These are phyloP conservation scores for Penicillium canariense DNA, from an alignment of 495 filamentous ascomycete genomes.

Conservation along the genomic window DNA sequence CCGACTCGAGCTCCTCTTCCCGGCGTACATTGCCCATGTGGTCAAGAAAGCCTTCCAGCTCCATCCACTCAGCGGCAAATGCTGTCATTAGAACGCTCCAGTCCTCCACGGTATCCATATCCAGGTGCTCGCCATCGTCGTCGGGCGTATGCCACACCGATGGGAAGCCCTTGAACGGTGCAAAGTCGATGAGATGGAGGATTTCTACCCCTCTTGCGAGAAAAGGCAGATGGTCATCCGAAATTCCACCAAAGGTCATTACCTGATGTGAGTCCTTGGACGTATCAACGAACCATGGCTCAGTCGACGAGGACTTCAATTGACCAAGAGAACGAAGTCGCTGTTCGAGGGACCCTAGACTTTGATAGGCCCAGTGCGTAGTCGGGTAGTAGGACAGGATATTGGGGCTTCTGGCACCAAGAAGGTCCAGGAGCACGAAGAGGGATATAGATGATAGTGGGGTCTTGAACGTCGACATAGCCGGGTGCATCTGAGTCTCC, in stretches of 20 bases:
- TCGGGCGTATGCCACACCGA: conserved; percentile 79
- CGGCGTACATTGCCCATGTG: background rate
- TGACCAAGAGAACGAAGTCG: conserved; percentile 60
- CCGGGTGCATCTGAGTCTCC: conserved; percentile 63
- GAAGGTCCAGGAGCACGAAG: conserved; percentile 89
- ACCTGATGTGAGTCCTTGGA: conserved; percentile 53
- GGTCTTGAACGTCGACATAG: conserved; percentile 70
- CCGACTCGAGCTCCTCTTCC: conserved; percentile 9
- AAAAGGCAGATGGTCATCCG: conserved; percentile 92
- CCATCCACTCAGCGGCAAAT: conserved; percentile 93
- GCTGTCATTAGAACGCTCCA: conserved; percentile 80
- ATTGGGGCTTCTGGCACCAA: conserved; percentile 66
- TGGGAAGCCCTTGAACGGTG: conserved; percentile 59
- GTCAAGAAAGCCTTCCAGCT: conserved; percentile 62
- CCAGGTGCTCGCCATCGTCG: conserved; percentile 85
- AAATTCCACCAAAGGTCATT: conserved; percentile 49
- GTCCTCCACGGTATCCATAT: conserved; percentile 79
- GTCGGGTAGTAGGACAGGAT: conserved; percentile 80
- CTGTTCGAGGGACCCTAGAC: conserved; percentile 63
- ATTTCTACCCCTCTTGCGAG: conserved; percentile 80
- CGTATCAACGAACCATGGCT: conserved; percentile 50
- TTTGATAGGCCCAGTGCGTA: conserved; percentile 91
- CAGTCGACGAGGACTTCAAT: conserved; percentile 46
- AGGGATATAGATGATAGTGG: conserved; percentile 75
- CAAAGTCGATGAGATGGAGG: conserved; percentile 79